phyloP scores from a whole-genome alignment of 352 stramenopile species.

The Globisporangium perplexum region DNA sequence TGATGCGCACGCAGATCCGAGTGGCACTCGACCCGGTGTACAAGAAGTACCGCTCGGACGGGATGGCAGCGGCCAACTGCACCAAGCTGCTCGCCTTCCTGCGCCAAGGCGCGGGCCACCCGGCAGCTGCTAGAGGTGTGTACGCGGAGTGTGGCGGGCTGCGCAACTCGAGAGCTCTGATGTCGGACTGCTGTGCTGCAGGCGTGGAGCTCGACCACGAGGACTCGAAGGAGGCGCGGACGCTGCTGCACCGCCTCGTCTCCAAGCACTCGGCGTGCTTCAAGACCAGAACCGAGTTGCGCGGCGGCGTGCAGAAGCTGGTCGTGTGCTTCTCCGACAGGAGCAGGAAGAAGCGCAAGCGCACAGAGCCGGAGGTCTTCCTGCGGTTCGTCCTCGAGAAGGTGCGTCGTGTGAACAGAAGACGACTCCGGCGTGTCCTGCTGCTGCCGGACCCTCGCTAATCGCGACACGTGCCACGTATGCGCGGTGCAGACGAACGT shows the following conservation, averaged over 20 bases:
- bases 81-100: slow-evolving; percentile 46
- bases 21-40: slow-evolving; percentile 63
- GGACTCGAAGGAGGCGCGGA: slow-evolving; percentile 57
- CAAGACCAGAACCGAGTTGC: slow-evolving; percentile 59
- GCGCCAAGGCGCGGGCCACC: slow-evolving; percentile 39
- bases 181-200: slow-evolving; percentile 10
- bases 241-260: slow-evolving; percentile 55
- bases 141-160: neutral
- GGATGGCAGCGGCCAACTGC: slow-evolving; percentile 44
- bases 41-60: slow-evolving; percentile 53
- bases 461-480: neutral
- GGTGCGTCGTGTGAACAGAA: too few species aligned
- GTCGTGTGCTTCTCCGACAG: slow-evolving; percentile 59
- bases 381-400: slow-evolving; percentile 70
- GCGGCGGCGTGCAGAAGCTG: slow-evolving; percentile 32
- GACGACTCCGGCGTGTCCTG: too few species aligned
- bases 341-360: slow-evolving; percentile 69
- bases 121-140: slow-evolving; percentile 28
- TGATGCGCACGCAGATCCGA: slow-evolving; percentile 27
- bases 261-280: slow-evolving; percentile 47
- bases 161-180: too few species aligned
- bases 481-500: slow-evolving; percentile 38
- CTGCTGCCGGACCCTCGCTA: too few species aligned
- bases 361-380: slow-evolving; percentile 35
- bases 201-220: slow-evolving; percentile 53